phyloP scores from a whole-genome alignment of 768 basidiomycete species.

The Leccinum subtestaceum region DNA sequence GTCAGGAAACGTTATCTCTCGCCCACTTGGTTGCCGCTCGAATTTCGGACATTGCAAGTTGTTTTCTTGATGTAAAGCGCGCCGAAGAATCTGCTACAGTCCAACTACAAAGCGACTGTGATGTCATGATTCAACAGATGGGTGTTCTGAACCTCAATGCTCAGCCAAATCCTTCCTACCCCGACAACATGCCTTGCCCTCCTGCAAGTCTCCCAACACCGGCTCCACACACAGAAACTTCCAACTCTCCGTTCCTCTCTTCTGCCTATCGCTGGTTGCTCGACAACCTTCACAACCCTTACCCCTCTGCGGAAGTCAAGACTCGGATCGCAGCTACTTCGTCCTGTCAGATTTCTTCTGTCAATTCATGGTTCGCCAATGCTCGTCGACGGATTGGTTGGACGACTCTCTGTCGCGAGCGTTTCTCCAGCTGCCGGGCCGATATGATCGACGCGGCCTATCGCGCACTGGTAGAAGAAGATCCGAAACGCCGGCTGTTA shows the following conservation, averaged over 20 bases:
- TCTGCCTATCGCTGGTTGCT: conserved; percentile 42
- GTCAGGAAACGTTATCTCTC: background rate
- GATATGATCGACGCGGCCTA: conserved; percentile 31
- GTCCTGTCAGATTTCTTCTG: conserved; percentile 20
- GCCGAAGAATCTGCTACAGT: background rate
- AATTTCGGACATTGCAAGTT: conserved; percentile 2
- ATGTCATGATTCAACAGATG: conserved; percentile 9
- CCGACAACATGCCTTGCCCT: background rate
- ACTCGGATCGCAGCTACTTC: conserved; percentile 23
- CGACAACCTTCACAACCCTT: conserved; percentile 49
- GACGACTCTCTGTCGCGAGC: conserved; percentile 38
- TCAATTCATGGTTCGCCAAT: conserved; percentile 49
- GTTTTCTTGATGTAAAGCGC: conserved; percentile 4
- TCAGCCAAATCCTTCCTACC: background rate
- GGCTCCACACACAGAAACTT: background rate
- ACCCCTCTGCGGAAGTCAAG: conserved; percentile 37
- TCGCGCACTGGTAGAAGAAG: conserved; percentile 26
- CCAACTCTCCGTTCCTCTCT: background rate
- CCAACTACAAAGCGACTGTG: background rate
- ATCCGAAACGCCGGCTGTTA: conserved; percentile 9
- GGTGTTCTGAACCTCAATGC: background rate
- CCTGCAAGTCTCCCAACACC: background rate
- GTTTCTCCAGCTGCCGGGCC: conserved; percentile 24
- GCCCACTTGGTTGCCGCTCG: conserved; percentile 1
- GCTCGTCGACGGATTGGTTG: conserved; percentile 52